Evolutionary conservation across 1,284 basidiomycete species (phyloP).

Genomic region (Cryptococcus sp.): DNA sequence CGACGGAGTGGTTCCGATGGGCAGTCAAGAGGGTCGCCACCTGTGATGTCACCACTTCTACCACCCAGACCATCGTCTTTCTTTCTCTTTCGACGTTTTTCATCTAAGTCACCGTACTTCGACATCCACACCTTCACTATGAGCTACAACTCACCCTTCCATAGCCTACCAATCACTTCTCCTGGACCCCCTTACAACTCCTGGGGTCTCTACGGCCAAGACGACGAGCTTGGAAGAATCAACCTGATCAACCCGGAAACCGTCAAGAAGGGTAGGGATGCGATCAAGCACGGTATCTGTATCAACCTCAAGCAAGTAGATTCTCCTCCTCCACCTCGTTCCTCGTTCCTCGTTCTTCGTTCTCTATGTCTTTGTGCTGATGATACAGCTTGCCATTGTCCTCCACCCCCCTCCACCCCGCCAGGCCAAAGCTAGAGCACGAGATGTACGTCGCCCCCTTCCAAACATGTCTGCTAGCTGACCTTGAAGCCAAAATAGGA

Average conservation of each 20-base stretch:
- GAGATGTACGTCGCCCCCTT: slow-evolving; percentile 12
- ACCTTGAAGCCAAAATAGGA: slow-evolving; percentile 12
- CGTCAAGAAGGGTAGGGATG: slow-evolving; percentile 21
- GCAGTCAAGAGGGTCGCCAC: too few relatives aligned
- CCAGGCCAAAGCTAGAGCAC: slow-evolving; percentile 12
- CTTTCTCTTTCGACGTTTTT: too few relatives aligned
- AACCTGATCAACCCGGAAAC: slow-evolving; percentile 29
- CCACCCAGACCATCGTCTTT: too few relatives aligned
- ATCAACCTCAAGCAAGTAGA: slow-evolving; percentile 35
- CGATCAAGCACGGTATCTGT: slow-evolving; percentile 22
- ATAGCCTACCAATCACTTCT: neutral
- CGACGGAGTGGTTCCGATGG: too few relatives aligned
- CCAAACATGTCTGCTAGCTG: neutral
- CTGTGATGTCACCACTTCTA: too few relatives aligned
- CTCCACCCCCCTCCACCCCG: slow-evolving; percentile 10
- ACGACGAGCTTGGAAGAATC: slow-evolving; percentile 30
- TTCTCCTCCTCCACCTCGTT: neutral
- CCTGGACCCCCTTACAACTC: slow-evolving; percentile 31
- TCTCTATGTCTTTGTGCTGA: slow-evolving; percentile 1
- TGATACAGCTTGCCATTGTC: slow-evolving; percentile 15
- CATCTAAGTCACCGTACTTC: too few relatives aligned
- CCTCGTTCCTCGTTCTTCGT: neutral
- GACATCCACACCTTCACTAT: too few relatives aligned
- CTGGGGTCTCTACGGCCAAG: slow-evolving; percentile 29
- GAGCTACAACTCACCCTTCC: too few relatives aligned